Evolutionary conservation across 2,329 filamentous ascomycete genomes (phyloP).

Genomic region (Thielaviopsis punctulata): DNA sequence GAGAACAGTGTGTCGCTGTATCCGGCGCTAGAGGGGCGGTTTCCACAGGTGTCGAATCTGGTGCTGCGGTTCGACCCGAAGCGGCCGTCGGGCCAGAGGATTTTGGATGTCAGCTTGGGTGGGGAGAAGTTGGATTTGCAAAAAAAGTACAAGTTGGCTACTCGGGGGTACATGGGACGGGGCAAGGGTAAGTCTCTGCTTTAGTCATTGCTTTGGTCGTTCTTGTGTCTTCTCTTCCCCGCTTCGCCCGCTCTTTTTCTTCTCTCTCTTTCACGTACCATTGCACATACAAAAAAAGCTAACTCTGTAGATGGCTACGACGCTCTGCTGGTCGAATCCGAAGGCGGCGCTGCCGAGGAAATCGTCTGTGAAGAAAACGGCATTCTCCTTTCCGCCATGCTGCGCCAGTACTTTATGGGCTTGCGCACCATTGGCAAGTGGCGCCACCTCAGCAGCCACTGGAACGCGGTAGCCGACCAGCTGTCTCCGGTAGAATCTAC

Average conservation of each 20-base stretch:
- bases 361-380: conserved; percentile 76
- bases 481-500: conserved; percentile 12
- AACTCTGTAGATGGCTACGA: conserved; percentile 49
- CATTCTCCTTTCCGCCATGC: conserved; percentile 67
- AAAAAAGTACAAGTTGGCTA: conserved; percentile 55
- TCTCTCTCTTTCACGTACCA: too few species aligned
- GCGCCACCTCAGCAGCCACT: conserved; percentile 56
- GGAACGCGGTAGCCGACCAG: conserved; percentile 43
- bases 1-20: conserved; percentile 72
- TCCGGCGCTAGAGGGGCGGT: conserved; percentile 63
- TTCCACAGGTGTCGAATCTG: conserved; percentile 78
- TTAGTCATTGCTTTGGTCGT: neutral
- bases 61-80: conserved; percentile 53
- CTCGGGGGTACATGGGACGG: conserved; percentile 73
- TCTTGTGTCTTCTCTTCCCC: too few species aligned
- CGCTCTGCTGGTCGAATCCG: conserved; percentile 54
- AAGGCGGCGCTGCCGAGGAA: conserved; percentile 61
- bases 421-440: conserved; percentile 67
- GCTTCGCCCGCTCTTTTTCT: too few species aligned
- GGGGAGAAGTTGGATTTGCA: conserved; percentile 43
- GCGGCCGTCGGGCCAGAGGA: conserved; percentile 40
- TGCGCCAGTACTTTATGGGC: conserved; percentile 83
- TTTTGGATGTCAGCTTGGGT: conserved; percentile 44
- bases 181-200: conserved; percentile 40
- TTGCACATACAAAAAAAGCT: neutral